Evolutionary conservation across 257 asterid genomes (phyloP), one percentile per base, ranked within the genome.

Genomic region (Anisodus acutangulus): DNA sequence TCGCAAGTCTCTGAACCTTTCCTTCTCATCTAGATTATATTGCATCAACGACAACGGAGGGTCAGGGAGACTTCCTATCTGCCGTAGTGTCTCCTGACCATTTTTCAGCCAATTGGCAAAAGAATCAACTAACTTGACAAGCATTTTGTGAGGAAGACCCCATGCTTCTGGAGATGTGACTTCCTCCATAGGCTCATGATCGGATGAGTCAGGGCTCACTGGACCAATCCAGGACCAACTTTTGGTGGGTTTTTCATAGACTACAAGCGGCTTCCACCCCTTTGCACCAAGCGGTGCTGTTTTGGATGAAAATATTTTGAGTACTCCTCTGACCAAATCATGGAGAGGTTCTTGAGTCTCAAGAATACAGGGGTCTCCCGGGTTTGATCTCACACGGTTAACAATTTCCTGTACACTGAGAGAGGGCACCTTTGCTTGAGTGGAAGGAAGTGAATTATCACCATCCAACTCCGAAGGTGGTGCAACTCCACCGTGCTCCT

Each of bases 141-240:
- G 97, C 95, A 93, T 95, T 88, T 97, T 97, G 79, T 95, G 96
- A 86, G 98, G 98, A 79, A 97, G 94, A 85, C 93, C 97, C 99
- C 99, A 97, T 19, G 92, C 87, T 85, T 97, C 99, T 68, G 99
- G 97, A 79, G 99, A 94, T 31, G 94, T 93, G 81, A 93, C 94
- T 88, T 94, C 98, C 88, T 94, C 98, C 80, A 89, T 86, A 78
- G 84, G 88, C 88, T 94, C 98, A 9, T 82, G 86, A 80, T 92
- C 97, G 54, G 94, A 84, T 63, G 79, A 83, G 83, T 67, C 88
- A 35, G 87, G 91, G 80, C 90, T 84, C 41, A 89, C 84, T 11
- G 98, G 99, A 86, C 99, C 98, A 63, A 91, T 84, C 99, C 99
- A 97, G 37, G 97, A 90, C 99, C 99, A 97, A 85, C 95, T 88